Percentiles rank a stretch among this genome's conserved stretches.
Conservation (phyloP, 2,329 filamentous ascomycete genomes). For the Alternaria ethzedia region DNA sequence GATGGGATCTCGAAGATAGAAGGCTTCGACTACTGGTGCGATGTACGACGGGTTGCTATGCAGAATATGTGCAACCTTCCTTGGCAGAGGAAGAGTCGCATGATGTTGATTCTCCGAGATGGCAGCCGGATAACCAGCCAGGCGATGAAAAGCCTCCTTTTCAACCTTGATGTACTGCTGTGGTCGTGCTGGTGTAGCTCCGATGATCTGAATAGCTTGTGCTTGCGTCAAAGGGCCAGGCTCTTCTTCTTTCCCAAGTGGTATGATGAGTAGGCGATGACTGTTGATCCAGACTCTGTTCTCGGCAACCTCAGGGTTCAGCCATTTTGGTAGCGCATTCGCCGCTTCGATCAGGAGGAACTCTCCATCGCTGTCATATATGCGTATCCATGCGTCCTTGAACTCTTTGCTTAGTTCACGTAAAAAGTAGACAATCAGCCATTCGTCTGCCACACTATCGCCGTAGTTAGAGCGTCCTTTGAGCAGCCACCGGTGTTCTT, state of each 20-base stretch:
- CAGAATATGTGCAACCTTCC: constrained; percentile 80
- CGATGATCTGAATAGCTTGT: constrained; percentile 69
- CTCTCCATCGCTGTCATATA: constrained; percentile 89
- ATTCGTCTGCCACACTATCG: constrained; percentile 96
- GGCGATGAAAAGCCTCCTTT: constrained; percentile 86
- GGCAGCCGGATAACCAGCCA: constrained; percentile 81
- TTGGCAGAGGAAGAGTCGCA: constrained; percentile 74
- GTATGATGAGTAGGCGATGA: constrained; percentile 77
- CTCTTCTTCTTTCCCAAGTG: constrained; percentile 51
- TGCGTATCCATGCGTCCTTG: constrained; percentile 77
- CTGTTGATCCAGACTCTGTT: constrained; percentile 89
- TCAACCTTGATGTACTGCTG: constrained; percentile 78
- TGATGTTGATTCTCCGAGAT: constrained; percentile 79
- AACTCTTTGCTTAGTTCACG: constrained; percentile 78
- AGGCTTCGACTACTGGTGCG: constrained; percentile 84
- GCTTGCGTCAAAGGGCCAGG: constrained; percentile 61
- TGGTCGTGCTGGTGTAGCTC: constrained; percentile 62
- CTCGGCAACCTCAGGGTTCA: constrained; percentile 87
- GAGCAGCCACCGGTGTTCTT: constrained; percentile 68
- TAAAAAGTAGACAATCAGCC: constrained; percentile 91
- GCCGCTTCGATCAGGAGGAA: constrained; percentile 95
- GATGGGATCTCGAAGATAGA: constrained; percentile 87
- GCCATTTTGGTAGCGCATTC: constrained; percentile 83
- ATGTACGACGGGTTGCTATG: constrained; percentile 77
- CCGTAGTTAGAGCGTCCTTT: constrained; percentile 84